phyloP scores from a whole-genome alignment of 2,329 filamentous ascomycete species.

The Aureobasidium vineae region DNA sequence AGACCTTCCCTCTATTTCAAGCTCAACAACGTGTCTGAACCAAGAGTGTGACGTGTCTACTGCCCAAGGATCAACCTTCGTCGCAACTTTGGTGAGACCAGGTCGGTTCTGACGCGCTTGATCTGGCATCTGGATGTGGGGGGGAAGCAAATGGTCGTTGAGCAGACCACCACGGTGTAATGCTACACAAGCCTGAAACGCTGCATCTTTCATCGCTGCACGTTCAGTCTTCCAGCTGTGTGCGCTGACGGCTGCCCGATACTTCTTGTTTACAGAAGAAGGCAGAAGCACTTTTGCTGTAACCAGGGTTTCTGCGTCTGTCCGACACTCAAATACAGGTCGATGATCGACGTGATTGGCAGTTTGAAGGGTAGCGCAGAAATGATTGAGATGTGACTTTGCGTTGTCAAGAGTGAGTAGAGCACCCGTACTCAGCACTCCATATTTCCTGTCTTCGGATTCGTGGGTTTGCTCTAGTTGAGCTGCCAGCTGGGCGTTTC shows the following conservation, averaged over 20 bases:
- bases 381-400: conserved; percentile 74
- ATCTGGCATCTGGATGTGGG: conserved; percentile 35
- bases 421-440: conserved; percentile 53
- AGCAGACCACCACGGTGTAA: conserved; percentile 70
- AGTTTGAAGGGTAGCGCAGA: conserved; percentile 64
- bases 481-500: conserved; percentile 47
- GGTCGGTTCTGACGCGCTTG: conserved; percentile 33
- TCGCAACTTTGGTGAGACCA: conserved; percentile 31
- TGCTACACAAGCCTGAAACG: conserved; percentile 72
- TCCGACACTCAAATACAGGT: conserved; percentile 64
- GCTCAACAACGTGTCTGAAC: conserved; percentile 11
- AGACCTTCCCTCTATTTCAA: conserved; percentile 12
- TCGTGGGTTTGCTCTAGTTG: conserved; percentile 52
- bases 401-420: conserved; percentile 71
- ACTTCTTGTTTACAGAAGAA: conserved; percentile 58
- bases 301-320: conserved; percentile 38
- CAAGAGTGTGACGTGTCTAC: neutral
- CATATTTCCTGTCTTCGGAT: conserved; percentile 41
- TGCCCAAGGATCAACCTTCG: conserved; percentile 19
- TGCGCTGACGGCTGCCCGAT: conserved; percentile 42
- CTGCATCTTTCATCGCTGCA: conserved; percentile 74
- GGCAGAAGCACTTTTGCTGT: conserved; percentile 69
- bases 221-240: conserved; percentile 70
- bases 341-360: conserved; percentile 61
- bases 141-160: conserved; percentile 74